Percentiles rank a stretch among this genome's conserved stretches.
Conservation (phyloP, 2,329 filamentous ascomycete genomes). For the Simplicillium aogashimaense region DNA sequence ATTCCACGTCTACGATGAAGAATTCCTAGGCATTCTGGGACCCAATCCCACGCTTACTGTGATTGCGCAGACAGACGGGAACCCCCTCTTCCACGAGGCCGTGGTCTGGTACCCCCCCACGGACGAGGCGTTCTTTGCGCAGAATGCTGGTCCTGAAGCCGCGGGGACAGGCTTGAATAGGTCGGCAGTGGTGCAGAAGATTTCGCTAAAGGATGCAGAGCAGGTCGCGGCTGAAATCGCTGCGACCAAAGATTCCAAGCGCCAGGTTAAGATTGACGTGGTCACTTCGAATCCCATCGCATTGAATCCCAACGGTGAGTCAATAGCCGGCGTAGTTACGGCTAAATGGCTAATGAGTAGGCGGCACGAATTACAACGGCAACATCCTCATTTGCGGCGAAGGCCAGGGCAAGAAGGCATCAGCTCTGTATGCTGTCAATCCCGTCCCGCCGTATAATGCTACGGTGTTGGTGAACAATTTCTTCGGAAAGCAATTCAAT, state of each 20-base stretch:
- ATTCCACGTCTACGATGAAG: slow-evolving; percentile 37
- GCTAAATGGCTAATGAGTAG: slow-evolving; percentile 14
- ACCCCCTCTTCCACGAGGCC: slow-evolving; percentile 46
- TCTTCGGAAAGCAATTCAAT: slow-evolving; percentile 48
- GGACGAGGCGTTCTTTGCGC: slow-evolving; percentile 44
- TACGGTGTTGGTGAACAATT: slow-evolving; percentile 44
- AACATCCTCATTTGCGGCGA: slow-evolving; percentile 39
- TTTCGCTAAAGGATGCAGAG: slow-evolving; percentile 32
- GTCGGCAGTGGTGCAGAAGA: slow-evolving; percentile 40
- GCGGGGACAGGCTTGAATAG: slow-evolving; percentile 41
- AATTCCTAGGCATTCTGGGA: slow-evolving; percentile 41
- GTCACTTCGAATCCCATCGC: slow-evolving; percentile 32
- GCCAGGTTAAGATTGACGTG: slow-evolving; percentile 28
- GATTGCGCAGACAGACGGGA: slow-evolving; percentile 29
- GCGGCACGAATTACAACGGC: slow-evolving; percentile 38
- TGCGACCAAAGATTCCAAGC: slow-evolving; percentile 23
- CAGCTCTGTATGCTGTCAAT: slow-evolving; percentile 32
- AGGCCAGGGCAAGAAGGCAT: slow-evolving; percentile 32
- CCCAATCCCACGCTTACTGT: slow-evolving; percentile 36
- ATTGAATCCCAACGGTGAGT: slow-evolving; percentile 39
- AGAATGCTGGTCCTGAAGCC: slow-evolving; percentile 35
- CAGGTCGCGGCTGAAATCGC: slow-evolving; percentile 25
- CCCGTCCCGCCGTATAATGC: background rate
- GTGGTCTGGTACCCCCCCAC: slow-evolving; percentile 39
- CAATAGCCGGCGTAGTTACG: rapidly evolving